phyloP scores from a whole-genome alignment of 1,139 yeast species.

The Saccharomyces hybrid region DNA sequence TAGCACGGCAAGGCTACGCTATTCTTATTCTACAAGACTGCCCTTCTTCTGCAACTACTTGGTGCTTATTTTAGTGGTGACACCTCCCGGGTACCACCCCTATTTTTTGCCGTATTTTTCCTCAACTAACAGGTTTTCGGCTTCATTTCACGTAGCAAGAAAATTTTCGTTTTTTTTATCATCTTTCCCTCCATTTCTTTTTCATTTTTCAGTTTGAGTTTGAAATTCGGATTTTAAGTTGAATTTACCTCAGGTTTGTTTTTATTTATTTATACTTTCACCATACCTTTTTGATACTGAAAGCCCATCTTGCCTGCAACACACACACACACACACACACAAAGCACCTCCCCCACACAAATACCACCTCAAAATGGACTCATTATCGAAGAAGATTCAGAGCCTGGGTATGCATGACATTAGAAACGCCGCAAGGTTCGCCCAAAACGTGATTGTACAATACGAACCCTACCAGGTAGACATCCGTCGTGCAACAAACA shows the following conservation, averaged over 20 bases:
- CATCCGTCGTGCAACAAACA: constrained; percentile 39
- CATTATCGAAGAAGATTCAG: constrained; percentile 30
- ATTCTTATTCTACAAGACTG: too few species aligned
- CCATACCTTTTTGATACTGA: background rate
- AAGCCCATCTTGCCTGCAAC: too few species aligned
- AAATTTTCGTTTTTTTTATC: background rate
- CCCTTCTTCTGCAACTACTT: background rate
- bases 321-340: too few species aligned
- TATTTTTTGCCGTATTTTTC: background rate
- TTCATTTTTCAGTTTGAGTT: background rate
- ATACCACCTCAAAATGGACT: constrained; percentile 20
- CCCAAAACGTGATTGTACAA: constrained; percentile 34
- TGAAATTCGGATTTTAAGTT: background rate
- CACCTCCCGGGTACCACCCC: background rate
- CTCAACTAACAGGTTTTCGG: background rate
- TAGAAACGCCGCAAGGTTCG: constrained; percentile 34
- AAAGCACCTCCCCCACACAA: background rate
- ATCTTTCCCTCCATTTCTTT: background rate
- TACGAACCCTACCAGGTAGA: constrained; percentile 34
- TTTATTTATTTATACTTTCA: background rate
- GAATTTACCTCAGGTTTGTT: background rate
- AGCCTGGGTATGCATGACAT: constrained; percentile 34
- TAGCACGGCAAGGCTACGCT: too few species aligned
- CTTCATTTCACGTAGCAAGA: background rate
- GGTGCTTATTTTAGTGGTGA: background rate